Evolutionary conservation across 2,329 filamentous ascomycete species (phyloP), one percentile per base, ranked within the genome.

Genomic region (Neopestalotiopsis sp.): DNA sequence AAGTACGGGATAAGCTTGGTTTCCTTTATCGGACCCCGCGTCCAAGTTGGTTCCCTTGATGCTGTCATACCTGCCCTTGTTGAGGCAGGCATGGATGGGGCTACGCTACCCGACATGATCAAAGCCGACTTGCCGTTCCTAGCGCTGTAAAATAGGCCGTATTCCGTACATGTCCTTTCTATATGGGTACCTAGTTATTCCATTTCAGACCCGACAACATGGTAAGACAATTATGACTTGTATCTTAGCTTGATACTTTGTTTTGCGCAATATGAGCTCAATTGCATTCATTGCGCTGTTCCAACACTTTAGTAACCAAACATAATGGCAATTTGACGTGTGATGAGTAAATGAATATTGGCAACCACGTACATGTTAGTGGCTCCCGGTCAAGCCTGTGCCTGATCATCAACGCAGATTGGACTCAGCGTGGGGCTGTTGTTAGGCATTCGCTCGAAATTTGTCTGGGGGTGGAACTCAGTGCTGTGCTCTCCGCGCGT

Each of bases 1-100:
- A 14, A 28, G 58, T 42, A 42, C 24, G 24, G 24, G 24, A n/a
- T 34, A 40, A 63, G 38, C 32, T 63, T 63, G 32, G 24, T 13
- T 42, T 38, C 20, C 38, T 34, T 42, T 63, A 63, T 40, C 61
- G 32, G 30, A 63, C 61, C 61, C 61, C 61, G 61, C 61, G 61
- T 24, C 12, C n/a, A 30, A 17, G 14, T n/a, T 20, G n/a, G 9
- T 9, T 53, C 57, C 30, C 14, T 59, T 59, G 57, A 63, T 42
- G 61, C 20, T 63, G 61, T 63, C 61, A 63, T 63, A 38, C 28
- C 61, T 63, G 32, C 32, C 30, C 45, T 13, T 49, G 13, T n/a
- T 14, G 13, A 14, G 17, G n/a, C 45, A 53, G n/a, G 45, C 14
- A n/a, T 17, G n/a, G 34, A 38, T n/a, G 45, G 45, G 45, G 45